Evolutionary conservation across 2,329 filamentous ascomycete species (phyloP), one percentile per base, ranked within the genome.

Genomic region (Chrysoporthe cubensis): DNA sequence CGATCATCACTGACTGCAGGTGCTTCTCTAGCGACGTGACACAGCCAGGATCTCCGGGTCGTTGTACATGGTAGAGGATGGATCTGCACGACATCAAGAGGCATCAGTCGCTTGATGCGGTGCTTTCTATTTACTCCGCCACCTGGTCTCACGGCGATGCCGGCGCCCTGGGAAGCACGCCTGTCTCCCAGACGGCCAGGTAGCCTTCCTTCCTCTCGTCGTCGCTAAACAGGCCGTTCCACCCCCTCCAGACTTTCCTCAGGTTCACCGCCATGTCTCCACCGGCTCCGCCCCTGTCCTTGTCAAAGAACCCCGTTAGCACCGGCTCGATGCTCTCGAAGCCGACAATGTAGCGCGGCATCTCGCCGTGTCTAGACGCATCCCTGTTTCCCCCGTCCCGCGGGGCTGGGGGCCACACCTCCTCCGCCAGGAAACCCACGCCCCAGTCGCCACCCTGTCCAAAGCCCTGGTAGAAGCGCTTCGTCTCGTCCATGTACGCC

Each of bases 401-500:
- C 26, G 26, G 21, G 34, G 21, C 42, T 26, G 50, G 48, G 1
- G 76, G 77, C 81, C 81, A 88, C 34, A 92, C 75, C 81, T 87
- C 79, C 57, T 77, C 72, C 67, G 79, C 71, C 42, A 94, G 75
- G 74, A 93, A 95, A 0, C 71, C 71, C 11, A 65, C 58, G 1
- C 75, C 75, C 61, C 75, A 76, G 16, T 8, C n/a, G 4, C 59
- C 43, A 71, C 76, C 6, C 13, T 62, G 32, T 7, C 67, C 69
- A 32, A 80, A 77, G 32, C 90, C 87, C 69, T 91, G 78, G 79
- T 97, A 98, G 81, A 99, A 99, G 57, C 90, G 85, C 76, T 97
- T 94, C 8, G 94, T 94, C 81, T 99, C 95, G 77, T 97, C 94
- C 18, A 91, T 81, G 78, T 99, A 99, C 1, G 75, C 75, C 1